Evolutionary conservation across 169 alveolate genomes (phyloP).

Genomic region (Sarcocystis neurona): DNA sequence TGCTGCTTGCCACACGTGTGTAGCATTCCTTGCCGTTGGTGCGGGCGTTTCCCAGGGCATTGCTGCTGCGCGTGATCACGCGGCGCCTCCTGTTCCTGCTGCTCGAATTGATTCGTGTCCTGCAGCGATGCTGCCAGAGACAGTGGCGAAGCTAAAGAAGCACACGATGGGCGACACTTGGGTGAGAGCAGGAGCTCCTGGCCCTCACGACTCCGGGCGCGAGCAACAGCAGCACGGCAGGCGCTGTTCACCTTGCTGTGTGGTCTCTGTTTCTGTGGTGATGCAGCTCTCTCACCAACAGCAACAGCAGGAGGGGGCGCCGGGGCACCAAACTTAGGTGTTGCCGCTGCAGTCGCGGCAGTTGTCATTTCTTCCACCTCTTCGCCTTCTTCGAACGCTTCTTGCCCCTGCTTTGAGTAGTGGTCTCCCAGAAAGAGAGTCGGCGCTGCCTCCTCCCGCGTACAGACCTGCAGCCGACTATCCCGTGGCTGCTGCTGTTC

Average conservation of each 20-base stretch:
- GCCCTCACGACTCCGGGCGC: neutral
- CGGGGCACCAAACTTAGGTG: neutral
- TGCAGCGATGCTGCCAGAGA: too few relatives aligned
- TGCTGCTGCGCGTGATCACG: neutral
- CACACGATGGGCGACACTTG: neutral
- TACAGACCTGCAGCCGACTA: too few relatives aligned
- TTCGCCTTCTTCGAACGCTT: neutral
- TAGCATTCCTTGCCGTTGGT: neutral
- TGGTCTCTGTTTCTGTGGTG: too few relatives aligned
- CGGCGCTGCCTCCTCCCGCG: neutral
- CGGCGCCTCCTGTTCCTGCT: too few relatives aligned
- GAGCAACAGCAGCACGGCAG: neutral
- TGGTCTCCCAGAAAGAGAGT: neutral
- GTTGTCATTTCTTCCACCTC: neutral
- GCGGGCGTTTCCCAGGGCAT: neutral
- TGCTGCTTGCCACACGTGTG: neutral
- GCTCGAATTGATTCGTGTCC: too few relatives aligned
- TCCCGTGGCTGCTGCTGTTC: too few relatives aligned
- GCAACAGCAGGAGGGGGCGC: neutral
- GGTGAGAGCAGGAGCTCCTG: neutral
- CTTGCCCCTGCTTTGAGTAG: neutral
- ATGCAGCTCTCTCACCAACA: neutral
- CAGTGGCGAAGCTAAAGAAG: neutral
- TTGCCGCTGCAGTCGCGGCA: neutral
- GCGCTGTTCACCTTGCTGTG: too few relatives aligned